Base-by-base conservation (phyloP, 768 basidiomycete species). In the Fistulinella prunicolor region DNA sequence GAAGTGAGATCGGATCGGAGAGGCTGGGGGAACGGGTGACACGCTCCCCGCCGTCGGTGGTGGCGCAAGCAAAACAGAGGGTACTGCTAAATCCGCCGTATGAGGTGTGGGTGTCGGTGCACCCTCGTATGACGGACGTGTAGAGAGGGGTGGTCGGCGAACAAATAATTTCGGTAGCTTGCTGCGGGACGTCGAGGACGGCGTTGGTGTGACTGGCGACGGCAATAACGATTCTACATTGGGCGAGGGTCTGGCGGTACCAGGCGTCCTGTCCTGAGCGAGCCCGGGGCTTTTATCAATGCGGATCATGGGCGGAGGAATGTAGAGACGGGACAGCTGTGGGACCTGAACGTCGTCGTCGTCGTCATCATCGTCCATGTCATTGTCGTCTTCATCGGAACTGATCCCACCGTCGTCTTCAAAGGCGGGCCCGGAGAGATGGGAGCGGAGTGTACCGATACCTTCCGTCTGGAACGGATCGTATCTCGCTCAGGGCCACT, bases 351-450 rank as follows among this genome's bases (percentile, higher is more conserved):
- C 65, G 60, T 77, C 54, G 37, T 59, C 51, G 19, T 62, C 51
- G 14, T 62, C 47, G 3, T 70, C 60, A 0, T 68, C 59, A 0
- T 69, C 57, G 23, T 59, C 57, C 22, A 61, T 50, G 32, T 62
- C 51, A 34, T 63, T 70, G 26, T 77, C 76, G 13, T 71, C 70
- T 4, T 69, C 73, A 34, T 79, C 78, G 0, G 75, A 77, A 23
- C 82, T 85, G 9, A 89, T 69, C 4, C 84, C 81, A n/a, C 81
- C 90, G 57, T 91, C 91, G 58, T 93, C 91, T 61, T 85, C 78
- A 54, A 79, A 81, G 20, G 73, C 77, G 3, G 79, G 79, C 7
- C 73, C 75, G 4, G 53, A 62, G 17, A 79, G 71, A 61, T 81
- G 70, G 3, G 83, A 85, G 23, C 86, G 85, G 21, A 89, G 70